A percentile compares a stretch with the other conserved stretches of the same genome.
Conservation (phyloP, 2,329 filamentous ascomycete species). For the Hymenoscyphus occultus region DNA sequence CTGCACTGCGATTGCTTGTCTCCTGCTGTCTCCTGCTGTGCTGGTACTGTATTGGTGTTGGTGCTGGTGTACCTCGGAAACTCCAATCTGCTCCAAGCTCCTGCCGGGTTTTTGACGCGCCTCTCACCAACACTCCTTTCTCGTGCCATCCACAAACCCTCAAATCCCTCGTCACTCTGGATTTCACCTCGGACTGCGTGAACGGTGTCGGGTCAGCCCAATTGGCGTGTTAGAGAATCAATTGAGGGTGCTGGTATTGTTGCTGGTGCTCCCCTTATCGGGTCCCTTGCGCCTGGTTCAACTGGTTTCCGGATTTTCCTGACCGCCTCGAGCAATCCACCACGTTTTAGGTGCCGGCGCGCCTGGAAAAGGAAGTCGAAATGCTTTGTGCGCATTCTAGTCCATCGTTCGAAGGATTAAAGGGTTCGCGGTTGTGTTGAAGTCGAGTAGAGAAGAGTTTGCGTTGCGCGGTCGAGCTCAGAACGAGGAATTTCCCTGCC, state of each 20-base stretch:
- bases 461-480: constrained; percentile 27
- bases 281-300: constrained; percentile 14
- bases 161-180: constrained; percentile 8
- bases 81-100: background rate
- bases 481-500: constrained; percentile 16
- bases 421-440: constrained; percentile 28
- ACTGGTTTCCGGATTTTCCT: constrained; percentile 13
- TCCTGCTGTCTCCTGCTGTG: constrained; percentile 14
- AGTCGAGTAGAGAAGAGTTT: constrained; percentile 20
- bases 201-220: constrained; percentile 12
- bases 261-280: constrained; percentile 13
- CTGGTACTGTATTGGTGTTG: background rate
- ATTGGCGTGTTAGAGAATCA: constrained; percentile 20
- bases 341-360: constrained; percentile 30
- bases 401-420: constrained; percentile 33
- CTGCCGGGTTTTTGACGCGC: constrained; percentile 19
- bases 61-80: constrained; percentile 15
- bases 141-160: constrained; percentile 21
- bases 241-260: constrained; percentile 19
- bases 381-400: constrained; percentile 35
- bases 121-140: constrained; percentile 25
- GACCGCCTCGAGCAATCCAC: constrained; percentile 25
- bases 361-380: constrained; percentile 30
- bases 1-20: constrained; percentile 14
- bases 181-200: constrained; percentile 10